Evolutionary conservation across 1,284 basidiomycete species (phyloP).

Genomic region (Lignosus rhinocerotis): DNA sequence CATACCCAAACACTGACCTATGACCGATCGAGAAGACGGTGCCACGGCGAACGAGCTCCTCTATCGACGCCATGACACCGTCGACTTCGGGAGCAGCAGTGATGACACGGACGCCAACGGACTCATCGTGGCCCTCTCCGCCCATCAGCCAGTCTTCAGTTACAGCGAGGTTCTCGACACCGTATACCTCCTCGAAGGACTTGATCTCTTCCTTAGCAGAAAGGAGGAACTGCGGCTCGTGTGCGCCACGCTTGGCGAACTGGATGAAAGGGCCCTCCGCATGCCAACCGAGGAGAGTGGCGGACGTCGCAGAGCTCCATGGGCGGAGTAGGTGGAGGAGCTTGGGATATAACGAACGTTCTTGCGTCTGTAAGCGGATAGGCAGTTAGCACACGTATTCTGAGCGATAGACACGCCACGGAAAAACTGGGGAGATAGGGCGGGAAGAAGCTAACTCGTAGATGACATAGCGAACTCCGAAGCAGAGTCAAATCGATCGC

Average conservation of each 20-base stretch:
- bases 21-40: constrained; percentile 86
- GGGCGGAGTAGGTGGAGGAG: constrained; percentile 65
- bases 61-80: constrained; percentile 74
- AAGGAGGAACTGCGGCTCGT: constrained; percentile 69
- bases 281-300: constrained; percentile 83
- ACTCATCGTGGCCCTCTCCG: constrained; percentile 34
- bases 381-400: not conserved
- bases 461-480: not conserved
- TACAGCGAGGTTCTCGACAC: constrained; percentile 59
- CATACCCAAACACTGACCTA: constrained; percentile 48
- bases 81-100: constrained; percentile 87
- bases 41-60: constrained; percentile 62
- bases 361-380: constrained; percentile 59
- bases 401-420: not conserved
- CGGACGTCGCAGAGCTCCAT: constrained; percentile 57
- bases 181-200: constrained; percentile 76
- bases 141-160: constrained; percentile 68
- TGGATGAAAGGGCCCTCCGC: constrained; percentile 89
- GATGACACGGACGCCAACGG: constrained; percentile 74
- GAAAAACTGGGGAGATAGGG: not conserved
- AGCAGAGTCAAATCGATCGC: no score
- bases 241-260: constrained; percentile 77
- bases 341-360: constrained; percentile 69
- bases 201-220: constrained; percentile 59
- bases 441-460: not conserved